Base-by-base conservation (phyloP, 2,329 filamentous ascomycete genomes). In the Stachybotrys chlorohalonatus region DNA sequence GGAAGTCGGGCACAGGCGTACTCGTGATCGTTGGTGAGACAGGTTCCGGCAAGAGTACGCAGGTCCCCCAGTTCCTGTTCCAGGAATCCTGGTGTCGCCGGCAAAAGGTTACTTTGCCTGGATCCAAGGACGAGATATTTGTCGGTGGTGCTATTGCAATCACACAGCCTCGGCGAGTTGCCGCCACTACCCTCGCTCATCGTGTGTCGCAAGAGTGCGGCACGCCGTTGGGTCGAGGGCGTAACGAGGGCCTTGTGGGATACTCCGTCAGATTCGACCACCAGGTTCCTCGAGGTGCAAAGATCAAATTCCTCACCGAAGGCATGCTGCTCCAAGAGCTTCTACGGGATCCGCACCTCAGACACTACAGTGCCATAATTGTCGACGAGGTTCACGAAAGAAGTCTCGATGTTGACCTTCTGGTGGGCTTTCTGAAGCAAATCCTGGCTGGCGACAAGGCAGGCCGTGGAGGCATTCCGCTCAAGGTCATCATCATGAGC, bases 371-470 rank as follows among this genome's bases (percentile, higher is more conserved):
- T 64, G 91, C 87, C 4, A 80, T 99, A 1, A 80, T 99, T 16
- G 90, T 99, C 7, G 94, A 99, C 70, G 94, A 99, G 70, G 94
- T 99, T 11, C 94, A 99, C 73, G 94, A 99, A 73, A 81, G 94
- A 62, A 95, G 92, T 61, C 83, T 97, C 24, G 95, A 97, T 67
- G 93, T 96, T 7, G 94, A 99, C 72, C 73, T 99, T 31, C 78
- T 96, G 9, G 77, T 95, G 31, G 94, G 94, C 0, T 97, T 99
- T 60, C 68, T 99, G 58, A 89, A 89, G 65, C 86, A 88, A 57
- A 81, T 97, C 50, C 73, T 94, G 1, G 75, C 77, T 1, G 76
- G 80, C 2, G 77, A 84, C 54, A 80, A 82, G 45, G 76, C 81
- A 49, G 84, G 84, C 7, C 82, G 87, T 5, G 84, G 86, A 7